phyloP scores from a whole-genome alignment of 352 stramenopile genomes.

The Phytophthora sp. region DNA sequence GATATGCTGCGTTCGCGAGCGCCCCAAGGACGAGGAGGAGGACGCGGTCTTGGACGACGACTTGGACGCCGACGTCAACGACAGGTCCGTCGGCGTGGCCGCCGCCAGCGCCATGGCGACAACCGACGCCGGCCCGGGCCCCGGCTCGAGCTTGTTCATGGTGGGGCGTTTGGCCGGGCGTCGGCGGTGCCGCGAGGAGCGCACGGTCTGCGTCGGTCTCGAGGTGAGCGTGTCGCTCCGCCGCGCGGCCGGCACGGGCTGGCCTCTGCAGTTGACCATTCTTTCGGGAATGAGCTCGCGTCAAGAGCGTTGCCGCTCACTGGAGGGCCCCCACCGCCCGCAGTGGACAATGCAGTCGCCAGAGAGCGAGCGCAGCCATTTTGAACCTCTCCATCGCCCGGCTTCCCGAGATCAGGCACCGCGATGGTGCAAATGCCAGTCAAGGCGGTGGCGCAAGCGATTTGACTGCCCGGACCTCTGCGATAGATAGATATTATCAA shows the following conservation, averaged over 20 bases:
- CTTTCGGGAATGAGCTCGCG: constrained; percentile 18
- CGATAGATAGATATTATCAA: too few species aligned
- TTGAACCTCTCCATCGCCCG: not conserved
- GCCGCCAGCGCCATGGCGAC: constrained; percentile 31
- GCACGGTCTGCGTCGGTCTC: constrained; percentile 1
- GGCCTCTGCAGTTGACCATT: constrained; percentile 39
- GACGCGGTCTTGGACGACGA: constrained; percentile 18
- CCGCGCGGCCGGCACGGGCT: constrained; percentile 7
- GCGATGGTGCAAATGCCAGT: constrained; percentile 12
- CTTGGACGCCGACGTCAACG: constrained; percentile 14
- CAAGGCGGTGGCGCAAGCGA: constrained; percentile 17
- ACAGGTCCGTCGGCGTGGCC: constrained; percentile 16
- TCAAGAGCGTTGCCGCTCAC: too few species aligned
- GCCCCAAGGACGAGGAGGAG: constrained; percentile 15
- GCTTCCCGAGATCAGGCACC: constrained; percentile 19
- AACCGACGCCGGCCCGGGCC: constrained; percentile 14
- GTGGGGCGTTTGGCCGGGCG: constrained; percentile 1
- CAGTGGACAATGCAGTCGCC: too few species aligned
- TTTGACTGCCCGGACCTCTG: constrained; percentile 14
- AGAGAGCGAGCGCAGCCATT: constrained; percentile 26
- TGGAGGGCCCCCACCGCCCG: too few species aligned
- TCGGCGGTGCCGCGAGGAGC: constrained; percentile 5
- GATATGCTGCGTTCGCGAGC: constrained; percentile 13
- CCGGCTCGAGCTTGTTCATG: constrained; percentile 15
- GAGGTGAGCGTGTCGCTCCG: constrained; percentile 6